A percentile compares a stretch with the other conserved stretches of the same genome.
phyloP scores from a whole-genome alignment of 139 green algal species.

The Chlamydomonas sphaeroides region DNA sequence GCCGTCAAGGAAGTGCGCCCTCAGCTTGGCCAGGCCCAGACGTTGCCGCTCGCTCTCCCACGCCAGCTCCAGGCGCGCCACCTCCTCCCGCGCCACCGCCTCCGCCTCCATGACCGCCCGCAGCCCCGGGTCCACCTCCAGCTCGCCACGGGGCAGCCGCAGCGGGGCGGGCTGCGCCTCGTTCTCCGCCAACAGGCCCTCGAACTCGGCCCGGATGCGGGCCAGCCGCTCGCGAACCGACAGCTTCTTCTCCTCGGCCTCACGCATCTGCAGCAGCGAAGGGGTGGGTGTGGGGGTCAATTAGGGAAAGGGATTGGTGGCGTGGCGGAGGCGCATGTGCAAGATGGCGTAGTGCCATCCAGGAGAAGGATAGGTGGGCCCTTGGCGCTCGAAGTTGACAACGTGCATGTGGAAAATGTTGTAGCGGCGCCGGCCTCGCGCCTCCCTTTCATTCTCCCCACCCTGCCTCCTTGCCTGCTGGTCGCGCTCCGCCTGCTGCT shows the following conservation, averaged over 20 bases:
- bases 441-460: too few species aligned
- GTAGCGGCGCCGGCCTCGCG: too few species aligned
- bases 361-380: too few species aligned
- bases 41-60: conserved; percentile 74
- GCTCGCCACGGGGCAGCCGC: conserved; percentile 47
- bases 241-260: conserved; percentile 70
- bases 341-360: too few species aligned
- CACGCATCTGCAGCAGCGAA: conserved; percentile 18
- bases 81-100: conserved; percentile 46
- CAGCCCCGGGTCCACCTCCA: conserved; percentile 71
- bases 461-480: conserved; percentile 33
- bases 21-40: conserved; percentile 70
- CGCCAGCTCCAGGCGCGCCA: conserved; percentile 64
- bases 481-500: conserved; percentile 74
- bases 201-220: conserved; percentile 61
- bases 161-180: conserved; percentile 52
- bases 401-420: too few species aligned
- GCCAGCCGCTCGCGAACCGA: conserved; percentile 59
- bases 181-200: conserved; percentile 70
- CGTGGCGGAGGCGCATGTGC: too few species aligned
- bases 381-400: too few species aligned
- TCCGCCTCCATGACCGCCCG: conserved; percentile 50
- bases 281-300: too few species aligned
- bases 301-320: too few species aligned
- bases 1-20: conserved; percentile 69